A percentile compares a stretch with the other conserved stretches of the same genome.
phyloP scores from a whole-genome alignment of 495 filamentous ascomycete species.

The Xylaria curta region DNA sequence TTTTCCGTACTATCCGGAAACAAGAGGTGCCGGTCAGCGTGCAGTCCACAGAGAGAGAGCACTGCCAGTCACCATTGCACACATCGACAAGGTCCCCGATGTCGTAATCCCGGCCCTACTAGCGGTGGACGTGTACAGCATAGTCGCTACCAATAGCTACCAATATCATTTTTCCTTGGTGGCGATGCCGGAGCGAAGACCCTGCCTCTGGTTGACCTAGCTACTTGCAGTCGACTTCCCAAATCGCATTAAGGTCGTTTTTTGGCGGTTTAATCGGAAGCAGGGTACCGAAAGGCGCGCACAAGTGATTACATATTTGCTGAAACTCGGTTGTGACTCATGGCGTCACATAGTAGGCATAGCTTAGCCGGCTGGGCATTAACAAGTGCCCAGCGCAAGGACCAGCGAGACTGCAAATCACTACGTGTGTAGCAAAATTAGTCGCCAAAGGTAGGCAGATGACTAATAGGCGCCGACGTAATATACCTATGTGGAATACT shows the following conservation, averaged over 20 bases:
- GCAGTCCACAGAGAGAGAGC: conserved; percentile 5
- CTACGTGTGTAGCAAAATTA: neutral
- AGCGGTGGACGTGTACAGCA: conserved; percentile 22
- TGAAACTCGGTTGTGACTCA: conserved; percentile 17
- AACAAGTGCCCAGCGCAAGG: conserved; percentile 1
- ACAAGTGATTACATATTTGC: conserved; percentile 4
- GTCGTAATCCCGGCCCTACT: conserved; percentile 18
- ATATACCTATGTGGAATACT: conserved; percentile 8
- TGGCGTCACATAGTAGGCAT: conserved; percentile 12
- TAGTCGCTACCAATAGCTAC: conserved; percentile 14
- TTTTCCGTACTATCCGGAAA: conserved; percentile 25
- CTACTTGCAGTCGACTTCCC: neutral
- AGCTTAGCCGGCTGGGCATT: conserved; percentile 20
- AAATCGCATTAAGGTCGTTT: conserved; percentile 9
- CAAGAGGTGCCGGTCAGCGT: conserved; percentile 12
- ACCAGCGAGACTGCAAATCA: neutral
- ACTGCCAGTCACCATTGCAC: conserved; percentile 28
- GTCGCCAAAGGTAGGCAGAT: neutral
- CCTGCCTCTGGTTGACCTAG: neutral
- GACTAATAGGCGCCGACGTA: conserved; percentile 18
- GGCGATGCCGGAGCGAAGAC: conserved; percentile 20
- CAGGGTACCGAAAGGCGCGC: neutral
- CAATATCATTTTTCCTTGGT: neutral
- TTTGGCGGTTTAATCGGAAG: neutral
- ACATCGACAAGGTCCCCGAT: conserved; percentile 22